These are phyloP conservation scores for Yarrowia phangngaensis DNA, from an alignment of 805 yeast species.

Conservation along the genomic window DNA sequence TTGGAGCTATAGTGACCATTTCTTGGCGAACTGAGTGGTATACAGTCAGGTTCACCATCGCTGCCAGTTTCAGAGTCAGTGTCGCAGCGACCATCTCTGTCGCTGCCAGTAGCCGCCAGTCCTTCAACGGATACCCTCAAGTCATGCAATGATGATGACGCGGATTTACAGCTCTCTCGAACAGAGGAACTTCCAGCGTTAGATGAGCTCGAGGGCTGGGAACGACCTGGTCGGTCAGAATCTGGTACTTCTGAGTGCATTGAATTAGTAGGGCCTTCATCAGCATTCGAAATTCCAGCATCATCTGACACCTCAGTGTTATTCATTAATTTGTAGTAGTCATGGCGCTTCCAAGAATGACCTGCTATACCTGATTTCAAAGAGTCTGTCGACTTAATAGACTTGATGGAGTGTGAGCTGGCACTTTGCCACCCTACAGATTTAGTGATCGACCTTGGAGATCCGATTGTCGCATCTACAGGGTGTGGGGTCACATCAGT, in stretches of 20 bases:
- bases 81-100: too few relatives aligned
- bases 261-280: too few relatives aligned
- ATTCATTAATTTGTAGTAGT: constrained; percentile 20
- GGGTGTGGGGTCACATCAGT: constrained; percentile 4
- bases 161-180: too few relatives aligned
- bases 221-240: background rate
- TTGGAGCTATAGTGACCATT: constrained; percentile 3
- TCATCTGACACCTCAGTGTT: background rate
- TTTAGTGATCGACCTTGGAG: constrained; percentile 10
- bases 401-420: constrained; percentile 18
- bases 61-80: constrained; percentile 11
- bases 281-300: too few relatives aligned
- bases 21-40: background rate
- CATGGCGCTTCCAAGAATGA: constrained; percentile 1
- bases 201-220: too few relatives aligned
- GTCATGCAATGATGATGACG: background rate
- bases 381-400: constrained; percentile 18
- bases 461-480: constrained; percentile 4
- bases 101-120: background rate
- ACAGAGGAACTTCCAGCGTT: too few relatives aligned
- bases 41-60: background rate
- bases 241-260: too few relatives aligned
- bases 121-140: constrained; percentile 12
- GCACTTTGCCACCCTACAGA: constrained; percentile 14
- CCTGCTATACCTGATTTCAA: constrained; percentile 9